Percentiles rank a stretch among this genome's conserved stretches.
Conservation (phyloP, 2,329 filamentous ascomycete genomes). For the Sarocladium oryzae region DNA sequence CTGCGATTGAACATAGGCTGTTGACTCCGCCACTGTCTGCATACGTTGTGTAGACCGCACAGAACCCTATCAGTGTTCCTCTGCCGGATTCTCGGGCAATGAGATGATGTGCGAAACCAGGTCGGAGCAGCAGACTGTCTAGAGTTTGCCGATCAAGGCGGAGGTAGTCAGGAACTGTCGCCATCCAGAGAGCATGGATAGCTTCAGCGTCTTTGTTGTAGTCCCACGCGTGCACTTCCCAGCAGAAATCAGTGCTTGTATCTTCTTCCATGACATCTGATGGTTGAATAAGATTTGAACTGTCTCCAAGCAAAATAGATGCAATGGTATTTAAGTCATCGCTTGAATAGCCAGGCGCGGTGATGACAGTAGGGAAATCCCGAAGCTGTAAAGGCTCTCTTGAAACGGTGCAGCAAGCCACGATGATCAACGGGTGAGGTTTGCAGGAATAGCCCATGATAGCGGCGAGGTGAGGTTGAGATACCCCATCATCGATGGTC, state of each 20-base stretch:
- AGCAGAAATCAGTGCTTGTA: slow-evolving; percentile 18
- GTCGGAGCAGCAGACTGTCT: slow-evolving; percentile 41
- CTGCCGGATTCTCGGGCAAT: slow-evolving; percentile 42
- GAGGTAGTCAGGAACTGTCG: slow-evolving; percentile 39
- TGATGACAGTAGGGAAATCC: slow-evolving; percentile 46
- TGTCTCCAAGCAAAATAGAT: slow-evolving; percentile 42
- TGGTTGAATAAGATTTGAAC: not conserved
- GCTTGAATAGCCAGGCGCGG: slow-evolving; percentile 41
- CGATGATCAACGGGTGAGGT: slow-evolving; percentile 42
- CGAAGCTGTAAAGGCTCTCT: slow-evolving; percentile 29
- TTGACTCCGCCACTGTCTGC: slow-evolving; percentile 44
- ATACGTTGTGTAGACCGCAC: slow-evolving; percentile 54
- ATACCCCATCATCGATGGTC: slow-evolving; percentile 37
- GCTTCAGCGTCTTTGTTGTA: slow-evolving; percentile 30
- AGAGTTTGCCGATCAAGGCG: slow-evolving; percentile 36
- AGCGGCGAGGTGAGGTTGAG: slow-evolving; percentile 47
- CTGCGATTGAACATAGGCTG: slow-evolving; percentile 49
- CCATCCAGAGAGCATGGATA: slow-evolving; percentile 40
- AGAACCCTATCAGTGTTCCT: slow-evolving; percentile 45
- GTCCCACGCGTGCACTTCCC: slow-evolving; percentile 37
- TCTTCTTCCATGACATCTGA: slow-evolving; percentile 8
- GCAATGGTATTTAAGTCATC: slow-evolving; percentile 43
- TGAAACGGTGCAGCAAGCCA: slow-evolving; percentile 42
- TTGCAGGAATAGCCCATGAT: slow-evolving; percentile 37
- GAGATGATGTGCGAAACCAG: slow-evolving; percentile 52